Conservation (phyloP, 352 stramenopile genomes). For the Phytophthora multivora region DNA sequence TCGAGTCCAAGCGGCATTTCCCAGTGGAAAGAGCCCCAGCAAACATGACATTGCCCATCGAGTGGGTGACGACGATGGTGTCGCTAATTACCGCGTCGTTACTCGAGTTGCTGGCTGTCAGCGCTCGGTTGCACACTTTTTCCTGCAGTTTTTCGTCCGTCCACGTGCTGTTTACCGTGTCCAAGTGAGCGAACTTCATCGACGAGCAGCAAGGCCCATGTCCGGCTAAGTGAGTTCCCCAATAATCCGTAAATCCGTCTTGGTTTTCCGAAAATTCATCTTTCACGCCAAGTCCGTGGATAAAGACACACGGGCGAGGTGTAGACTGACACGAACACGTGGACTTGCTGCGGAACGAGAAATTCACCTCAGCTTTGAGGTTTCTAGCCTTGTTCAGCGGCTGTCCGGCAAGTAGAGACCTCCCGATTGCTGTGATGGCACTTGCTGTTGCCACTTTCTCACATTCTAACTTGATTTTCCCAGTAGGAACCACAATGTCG, state of each 20-base stretch:
- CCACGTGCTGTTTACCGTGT: constrained; percentile 16
- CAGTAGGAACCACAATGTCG: constrained; percentile 10
- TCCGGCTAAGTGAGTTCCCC: constrained; percentile 7
- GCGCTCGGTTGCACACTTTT: constrained; percentile 18
- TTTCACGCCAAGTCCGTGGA: constrained; percentile 11
- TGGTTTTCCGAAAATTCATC: constrained; percentile 14
- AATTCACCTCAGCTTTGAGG: constrained; percentile 1
- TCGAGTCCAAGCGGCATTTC: constrained; percentile 21
- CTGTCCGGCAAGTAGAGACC: constrained; percentile 1
- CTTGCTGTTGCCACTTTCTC: background rate
- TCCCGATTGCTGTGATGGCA: background rate
- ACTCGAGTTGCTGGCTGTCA: constrained; percentile 16
- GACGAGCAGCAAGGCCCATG: constrained; percentile 19
- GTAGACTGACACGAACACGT: constrained; percentile 12
- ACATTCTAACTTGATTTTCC: background rate
- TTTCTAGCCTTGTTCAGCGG: background rate
- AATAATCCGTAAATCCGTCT: constrained; percentile 11
- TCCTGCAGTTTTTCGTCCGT: background rate
- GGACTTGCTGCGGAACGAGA: constrained; percentile 3
- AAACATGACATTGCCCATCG: constrained; percentile 25
- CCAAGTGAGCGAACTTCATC: constrained; percentile 14
- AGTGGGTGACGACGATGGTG: constrained; percentile 22
- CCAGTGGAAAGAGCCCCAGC: constrained; percentile 19
- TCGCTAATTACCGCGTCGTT: constrained; percentile 3
- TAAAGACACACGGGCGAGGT: constrained; percentile 17